Percentiles rank a stretch among this genome's conserved stretches.
phyloP scores from a whole-genome alignment of 2,329 filamentous ascomycete species.

The Ceratocystis huliohia region DNA sequence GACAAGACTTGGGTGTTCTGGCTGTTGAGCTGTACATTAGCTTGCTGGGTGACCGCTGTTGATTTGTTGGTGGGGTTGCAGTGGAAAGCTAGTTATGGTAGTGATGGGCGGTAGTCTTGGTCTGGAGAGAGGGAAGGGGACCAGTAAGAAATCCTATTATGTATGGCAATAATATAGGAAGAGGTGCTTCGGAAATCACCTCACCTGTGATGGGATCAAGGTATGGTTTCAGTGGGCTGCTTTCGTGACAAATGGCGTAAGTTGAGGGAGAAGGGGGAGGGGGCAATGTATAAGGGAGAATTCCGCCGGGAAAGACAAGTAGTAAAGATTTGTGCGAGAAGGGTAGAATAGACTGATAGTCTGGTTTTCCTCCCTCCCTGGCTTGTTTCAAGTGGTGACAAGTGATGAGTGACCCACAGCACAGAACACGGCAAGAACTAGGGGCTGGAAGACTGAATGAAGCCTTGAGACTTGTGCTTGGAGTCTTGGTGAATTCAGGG shows the following conservation, averaged over 20 bases:
- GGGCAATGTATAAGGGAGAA: neutral
- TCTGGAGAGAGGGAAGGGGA: neutral
- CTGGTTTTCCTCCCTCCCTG: neutral
- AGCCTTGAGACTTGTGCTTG: neutral
- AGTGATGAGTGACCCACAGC: neutral
- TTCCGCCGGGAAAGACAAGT: neutral
- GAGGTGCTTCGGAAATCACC: constrained; percentile 5
- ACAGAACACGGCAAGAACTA: neutral
- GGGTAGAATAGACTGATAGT: neutral
- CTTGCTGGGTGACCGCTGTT: neutral
- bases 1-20: neutral
- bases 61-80: neutral
- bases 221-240: constrained; percentile 4
- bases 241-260: constrained; percentile 1
- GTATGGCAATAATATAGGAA: neutral
- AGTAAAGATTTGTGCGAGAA: neutral
- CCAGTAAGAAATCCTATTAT: constrained; percentile 5
- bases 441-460: neutral
- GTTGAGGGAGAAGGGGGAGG: neutral
- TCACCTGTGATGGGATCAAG: neutral
- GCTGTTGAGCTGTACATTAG: neutral
- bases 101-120: constrained; percentile 7
- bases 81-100: neutral
- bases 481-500: neutral
- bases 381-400: constrained; percentile 6